Conservation (phyloP, 768 basidiomycete species). For the Naganishia friedmannii region DNA sequence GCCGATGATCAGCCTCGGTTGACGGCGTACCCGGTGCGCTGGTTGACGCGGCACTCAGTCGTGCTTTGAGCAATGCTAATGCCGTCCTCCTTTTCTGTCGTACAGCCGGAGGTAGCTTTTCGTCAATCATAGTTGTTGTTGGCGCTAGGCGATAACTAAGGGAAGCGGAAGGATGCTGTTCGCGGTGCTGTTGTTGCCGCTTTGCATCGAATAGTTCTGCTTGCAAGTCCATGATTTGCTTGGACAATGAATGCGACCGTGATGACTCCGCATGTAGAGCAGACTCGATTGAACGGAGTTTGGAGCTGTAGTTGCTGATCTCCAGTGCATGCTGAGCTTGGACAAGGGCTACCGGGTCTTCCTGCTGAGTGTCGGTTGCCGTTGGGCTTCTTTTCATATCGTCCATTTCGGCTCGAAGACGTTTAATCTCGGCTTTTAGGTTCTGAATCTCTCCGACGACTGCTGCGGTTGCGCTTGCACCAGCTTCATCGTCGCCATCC, state of each 20-base stretch:
- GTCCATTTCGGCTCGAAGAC: background rate
- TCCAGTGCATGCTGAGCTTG: conserved; percentile 32
- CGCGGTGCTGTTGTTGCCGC: background rate
- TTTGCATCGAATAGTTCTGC: conserved; percentile 24
- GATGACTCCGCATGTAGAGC: conserved; percentile 38
- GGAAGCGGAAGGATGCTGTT: background rate
- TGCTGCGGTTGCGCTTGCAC: background rate
- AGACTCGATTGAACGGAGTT: conserved; percentile 37
- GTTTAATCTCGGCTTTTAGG: conserved; percentile 20
- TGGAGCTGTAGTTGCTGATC: conserved; percentile 34
- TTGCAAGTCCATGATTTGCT: conserved; percentile 43
- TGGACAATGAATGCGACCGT: conserved; percentile 40
- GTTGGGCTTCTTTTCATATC: background rate
- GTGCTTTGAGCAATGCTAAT: conserved; percentile 45
- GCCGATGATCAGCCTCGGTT: background rate
- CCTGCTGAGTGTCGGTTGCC: background rate
- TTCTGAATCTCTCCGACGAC: conserved; percentile 6
- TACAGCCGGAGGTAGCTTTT: conserved; percentile 43
- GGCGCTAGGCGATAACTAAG: conserved; percentile 30
- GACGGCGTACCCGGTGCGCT: conserved; percentile 13
- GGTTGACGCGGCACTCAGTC: conserved; percentile 37
- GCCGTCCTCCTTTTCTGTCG: conserved; percentile 49
- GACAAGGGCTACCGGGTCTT: conserved; percentile 4
- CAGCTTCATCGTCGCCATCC: background rate
- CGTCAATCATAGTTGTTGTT: conserved; percentile 36